phyloP scores from a whole-genome alignment of 2,329 filamentous ascomycete species.

The Fusarium guadeloupense region DNA sequence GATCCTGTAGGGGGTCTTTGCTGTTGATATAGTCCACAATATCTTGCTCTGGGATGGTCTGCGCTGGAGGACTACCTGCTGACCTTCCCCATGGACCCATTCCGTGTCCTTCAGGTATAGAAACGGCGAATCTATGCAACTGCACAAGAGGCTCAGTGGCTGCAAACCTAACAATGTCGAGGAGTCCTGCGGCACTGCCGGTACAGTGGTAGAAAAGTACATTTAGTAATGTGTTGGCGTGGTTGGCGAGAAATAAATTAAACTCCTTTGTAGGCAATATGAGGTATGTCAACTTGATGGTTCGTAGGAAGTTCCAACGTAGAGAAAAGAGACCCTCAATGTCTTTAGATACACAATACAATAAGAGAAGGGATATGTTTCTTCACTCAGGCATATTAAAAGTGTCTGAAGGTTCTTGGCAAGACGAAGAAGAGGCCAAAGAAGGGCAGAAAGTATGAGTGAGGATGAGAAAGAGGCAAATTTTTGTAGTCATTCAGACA shows the following conservation, averaged over 20 bases:
- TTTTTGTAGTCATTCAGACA: too few relatives aligned
- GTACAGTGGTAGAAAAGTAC: neutral
- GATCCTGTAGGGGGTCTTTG: neutral
- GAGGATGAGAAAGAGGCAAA: too few relatives aligned
- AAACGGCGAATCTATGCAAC: neutral
- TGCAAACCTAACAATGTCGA: neutral
- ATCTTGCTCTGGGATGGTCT: neutral
- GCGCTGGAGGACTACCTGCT: neutral
- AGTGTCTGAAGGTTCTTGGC: neutral
- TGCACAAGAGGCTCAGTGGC: neutral
- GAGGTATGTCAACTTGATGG: neutral
- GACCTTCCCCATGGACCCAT: too few relatives aligned
- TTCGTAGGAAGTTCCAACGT: neutral
- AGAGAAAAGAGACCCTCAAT: neutral
- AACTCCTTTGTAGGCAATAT: neutral
- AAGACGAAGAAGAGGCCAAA: neutral
- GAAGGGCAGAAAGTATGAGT: too few relatives aligned
- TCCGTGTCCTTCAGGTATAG: neutral
- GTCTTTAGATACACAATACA: too few relatives aligned
- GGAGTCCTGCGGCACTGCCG: neutral
- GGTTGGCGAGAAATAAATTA: neutral
- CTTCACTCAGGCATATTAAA: too few relatives aligned
- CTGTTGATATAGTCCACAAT: slow-evolving; percentile 4
- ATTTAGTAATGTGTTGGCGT: neutral
- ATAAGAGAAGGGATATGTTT: too few relatives aligned